A percentile compares a stretch with the other conserved stretches of the same genome.
Evolutionary conservation across 768 basidiomycete genomes (phyloP).

Genomic region (Nidularia pulvinata): DNA sequence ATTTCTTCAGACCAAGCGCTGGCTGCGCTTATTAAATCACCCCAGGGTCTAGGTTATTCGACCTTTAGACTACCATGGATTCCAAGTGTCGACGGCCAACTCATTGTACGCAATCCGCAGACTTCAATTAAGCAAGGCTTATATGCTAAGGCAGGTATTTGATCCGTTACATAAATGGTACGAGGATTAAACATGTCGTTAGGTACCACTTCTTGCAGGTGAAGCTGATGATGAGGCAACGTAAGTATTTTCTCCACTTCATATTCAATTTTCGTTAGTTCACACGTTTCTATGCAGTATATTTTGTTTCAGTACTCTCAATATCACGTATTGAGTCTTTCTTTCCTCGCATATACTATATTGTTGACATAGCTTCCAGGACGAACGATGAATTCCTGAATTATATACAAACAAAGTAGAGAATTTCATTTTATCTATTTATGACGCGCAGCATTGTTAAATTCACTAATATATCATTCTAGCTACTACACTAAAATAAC

Average conservation of each 20-base stretch:
- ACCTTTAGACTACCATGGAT: conserved; percentile 15
- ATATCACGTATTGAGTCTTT: neutral
- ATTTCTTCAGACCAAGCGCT: conserved; percentile 26
- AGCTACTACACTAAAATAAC: neutral
- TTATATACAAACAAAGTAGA: neutral
- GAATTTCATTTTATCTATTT: neutral
- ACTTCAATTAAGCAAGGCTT: conserved; percentile 1
- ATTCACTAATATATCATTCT: neutral
- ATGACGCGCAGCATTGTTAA: neutral
- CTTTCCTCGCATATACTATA: neutral
- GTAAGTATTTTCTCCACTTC: conserved; percentile 13
- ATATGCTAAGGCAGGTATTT: conserved; percentile 1
- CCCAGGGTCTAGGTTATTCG: conserved; percentile 11
- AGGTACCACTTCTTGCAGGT: conserved; percentile 28
- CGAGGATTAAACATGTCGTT: conserved; percentile 15
- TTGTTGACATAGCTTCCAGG: neutral
- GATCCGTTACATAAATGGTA: neutral
- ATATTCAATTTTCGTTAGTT: conserved; percentile 8
- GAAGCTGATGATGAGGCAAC: conserved; percentile 39
- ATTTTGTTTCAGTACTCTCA: neutral
- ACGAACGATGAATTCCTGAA: neutral
- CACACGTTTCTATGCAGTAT: conserved; percentile 3
- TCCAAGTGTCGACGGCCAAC: conserved; percentile 21
- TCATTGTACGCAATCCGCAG: conserved; percentile 15
- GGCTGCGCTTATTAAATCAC: conserved; percentile 22